Base-by-base conservation (phyloP, 129 eudicot species). In the Solidago caesia region DNA sequence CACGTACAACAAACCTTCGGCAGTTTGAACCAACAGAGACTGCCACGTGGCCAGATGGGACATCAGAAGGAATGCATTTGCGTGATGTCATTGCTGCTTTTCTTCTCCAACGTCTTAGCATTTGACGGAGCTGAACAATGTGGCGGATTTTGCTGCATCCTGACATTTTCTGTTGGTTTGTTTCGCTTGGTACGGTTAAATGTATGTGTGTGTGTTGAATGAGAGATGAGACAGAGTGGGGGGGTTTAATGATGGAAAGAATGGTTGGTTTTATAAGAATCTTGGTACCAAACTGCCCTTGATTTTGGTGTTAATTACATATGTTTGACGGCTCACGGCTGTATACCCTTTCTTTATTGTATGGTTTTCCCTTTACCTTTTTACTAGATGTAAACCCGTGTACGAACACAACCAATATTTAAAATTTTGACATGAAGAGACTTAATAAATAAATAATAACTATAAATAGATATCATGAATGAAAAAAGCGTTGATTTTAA, bases 1-100 rank as follows among this genome's bases (percentile, higher is more conserved):
- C 83, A 0, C 97, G 92, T 59, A 93, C 88, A 1, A 93, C 91
- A 72, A 86, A 93, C 65, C 98, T 76, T 12, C 81, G 83, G 44
- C 84, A 73, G 53, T 77, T 83, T 46, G 80, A 16, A 8, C 98
- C 98, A 4, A 93, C 98, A 8, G 74, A 71, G 64, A 93, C 96
- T 1, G 97, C 98, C 39, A 93, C 91, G 83, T 93, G 97, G 13
- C 97, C 98, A 21, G 97, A 78, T 6, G 98, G 98, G 42, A 93
- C 96, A 73, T 93, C 98, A 3, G 91, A 74, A 14, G 96, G 92
- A 7, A 84, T 64, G 26, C 72, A 47, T 48, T 81, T 76, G 11
- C 85, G 84, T 16, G 92, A 73, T 0, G 85, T 48, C 77, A 89
- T 74, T 3, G 92, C 90, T 74, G 81, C 85, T 39, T 86, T 91